phyloP scores from a whole-genome alignment of 768 basidiomycete species.

The Auriscalpium orientale region DNA sequence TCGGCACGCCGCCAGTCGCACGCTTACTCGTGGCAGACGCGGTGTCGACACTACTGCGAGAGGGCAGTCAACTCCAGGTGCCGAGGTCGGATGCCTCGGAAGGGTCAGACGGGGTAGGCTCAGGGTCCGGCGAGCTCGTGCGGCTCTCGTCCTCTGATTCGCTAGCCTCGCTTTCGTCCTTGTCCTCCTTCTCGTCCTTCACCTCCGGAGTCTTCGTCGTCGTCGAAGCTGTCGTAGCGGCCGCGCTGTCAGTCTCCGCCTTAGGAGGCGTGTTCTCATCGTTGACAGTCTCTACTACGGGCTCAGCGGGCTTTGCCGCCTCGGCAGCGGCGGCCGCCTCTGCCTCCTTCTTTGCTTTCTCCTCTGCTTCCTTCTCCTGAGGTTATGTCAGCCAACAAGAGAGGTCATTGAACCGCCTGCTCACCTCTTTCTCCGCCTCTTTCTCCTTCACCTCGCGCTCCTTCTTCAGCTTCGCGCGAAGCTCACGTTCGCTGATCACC shows the following conservation, averaged over 20 bases:
- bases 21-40: background rate
- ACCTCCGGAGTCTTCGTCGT: slow-evolving; percentile 28
- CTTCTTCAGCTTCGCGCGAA: slow-evolving; percentile 62
- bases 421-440: slow-evolving; percentile 60
- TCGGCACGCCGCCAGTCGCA: background rate
- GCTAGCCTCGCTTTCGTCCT: slow-evolving; percentile 18
- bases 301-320: slow-evolving; percentile 21
- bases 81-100: slow-evolving; percentile 9
- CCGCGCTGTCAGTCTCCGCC: slow-evolving; percentile 18
- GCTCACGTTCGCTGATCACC: slow-evolving; percentile 69
- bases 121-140: background rate
- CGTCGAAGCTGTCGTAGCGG: slow-evolving; percentile 11
- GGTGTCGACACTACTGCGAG: background rate
- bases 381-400: slow-evolving; percentile 1
- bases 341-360: slow-evolving; percentile 58
- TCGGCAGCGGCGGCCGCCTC: slow-evolving; percentile 39
- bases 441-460: slow-evolving; percentile 68
- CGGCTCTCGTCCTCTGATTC: slow-evolving; percentile 16
- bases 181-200: slow-evolving; percentile 36
- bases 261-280: slow-evolving; percentile 16
- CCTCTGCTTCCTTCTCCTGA: slow-evolving; percentile 50
- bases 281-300: slow-evolving; percentile 14
- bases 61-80: background rate
- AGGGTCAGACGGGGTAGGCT: slow-evolving; percentile 7
- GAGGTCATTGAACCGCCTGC: slow-evolving; percentile 19